These are phyloP conservation scores for Bjerkandera adusta DNA, from an alignment of 1,284 basidiomycete genomes.

Conservation along the genomic window DNA sequence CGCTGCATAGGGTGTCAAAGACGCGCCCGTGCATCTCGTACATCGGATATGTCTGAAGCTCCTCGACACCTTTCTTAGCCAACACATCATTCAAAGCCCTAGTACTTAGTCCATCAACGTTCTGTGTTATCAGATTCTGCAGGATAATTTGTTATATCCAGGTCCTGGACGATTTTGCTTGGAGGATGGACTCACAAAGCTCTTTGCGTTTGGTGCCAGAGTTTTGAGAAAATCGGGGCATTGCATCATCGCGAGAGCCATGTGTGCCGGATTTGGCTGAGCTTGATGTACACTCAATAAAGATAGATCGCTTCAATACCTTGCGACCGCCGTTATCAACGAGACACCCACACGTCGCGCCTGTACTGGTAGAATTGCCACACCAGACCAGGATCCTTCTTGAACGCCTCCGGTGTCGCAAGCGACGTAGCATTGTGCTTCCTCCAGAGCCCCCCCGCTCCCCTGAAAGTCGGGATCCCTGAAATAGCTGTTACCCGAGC, in stretches of 20 bases:
- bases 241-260: slow-evolving; percentile 29
- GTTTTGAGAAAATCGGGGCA: slow-evolving; percentile 18
- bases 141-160: background rate
- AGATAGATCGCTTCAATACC: background rate
- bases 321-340: no score
- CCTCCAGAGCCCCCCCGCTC: slow-evolving; percentile 39
- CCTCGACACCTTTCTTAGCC: background rate
- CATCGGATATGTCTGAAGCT: slow-evolving; percentile 5
- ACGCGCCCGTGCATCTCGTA: slow-evolving; percentile 38
- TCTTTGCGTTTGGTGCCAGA: slow-evolving; percentile 22
- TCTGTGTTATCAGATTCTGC: slow-evolving; percentile 37
- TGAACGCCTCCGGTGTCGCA: slow-evolving; percentile 41
- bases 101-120: slow-evolving; percentile 37
- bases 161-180: background rate
- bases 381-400: slow-evolving; percentile 33
- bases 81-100: slow-evolving; percentile 24
- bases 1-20: slow-evolving; percentile 23
- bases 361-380: slow-evolving; percentile 44
- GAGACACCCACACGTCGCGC: slow-evolving; percentile 11
- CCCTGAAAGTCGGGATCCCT: slow-evolving; percentile 65
- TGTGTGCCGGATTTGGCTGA: slow-evolving; percentile 35
- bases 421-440: slow-evolving; percentile 33
- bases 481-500: slow-evolving; percentile 4
- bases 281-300: slow-evolving; percentile 25
- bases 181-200: slow-evolving; percentile 14